phyloP scores from a whole-genome alignment of 2,329 filamentous ascomycete species.

The Colletotrichum noveboracense region DNA sequence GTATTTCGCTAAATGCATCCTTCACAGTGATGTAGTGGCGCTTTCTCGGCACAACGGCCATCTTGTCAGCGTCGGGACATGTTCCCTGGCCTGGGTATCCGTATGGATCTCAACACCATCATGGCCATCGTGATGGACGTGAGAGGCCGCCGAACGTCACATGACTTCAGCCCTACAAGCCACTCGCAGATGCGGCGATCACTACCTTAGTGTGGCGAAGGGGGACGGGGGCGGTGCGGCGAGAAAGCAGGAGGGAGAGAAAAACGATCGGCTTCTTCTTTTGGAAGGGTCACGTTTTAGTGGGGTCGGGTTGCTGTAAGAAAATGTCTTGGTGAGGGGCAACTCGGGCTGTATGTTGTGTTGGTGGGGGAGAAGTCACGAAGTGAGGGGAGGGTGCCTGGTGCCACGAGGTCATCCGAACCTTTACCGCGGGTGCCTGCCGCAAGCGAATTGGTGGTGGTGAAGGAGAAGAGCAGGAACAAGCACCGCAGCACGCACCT shows the following conservation, averaged over 20 bases:
- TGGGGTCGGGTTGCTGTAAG: neutral
- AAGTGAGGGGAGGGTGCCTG: neutral
- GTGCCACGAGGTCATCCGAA: neutral
- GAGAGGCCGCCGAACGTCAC: neutral
- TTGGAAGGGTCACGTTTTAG: neutral
- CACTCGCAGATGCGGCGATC: neutral
- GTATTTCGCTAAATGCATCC: neutral
- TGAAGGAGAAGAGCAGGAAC: neutral
- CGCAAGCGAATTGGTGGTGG: neutral
- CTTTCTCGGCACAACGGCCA: neutral
- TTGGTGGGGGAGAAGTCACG: neutral
- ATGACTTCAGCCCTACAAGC: conserved; percentile 18
- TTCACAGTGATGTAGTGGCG: neutral
- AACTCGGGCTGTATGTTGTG: neutral
- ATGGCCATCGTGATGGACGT: neutral
- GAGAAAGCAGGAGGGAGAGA: neutral
- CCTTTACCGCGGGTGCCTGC: neutral
- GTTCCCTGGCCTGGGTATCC: neutral
- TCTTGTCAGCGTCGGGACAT: neutral
- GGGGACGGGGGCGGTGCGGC: neutral
- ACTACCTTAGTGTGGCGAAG: neutral
- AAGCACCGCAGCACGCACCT: neutral
- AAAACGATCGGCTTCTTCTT: neutral
- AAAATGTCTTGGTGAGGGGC: neutral
- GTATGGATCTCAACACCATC: neutral